Base-by-base conservation (phyloP, 306 rosid genomes). In the Amphicarpaea edgeworthii region DNA sequence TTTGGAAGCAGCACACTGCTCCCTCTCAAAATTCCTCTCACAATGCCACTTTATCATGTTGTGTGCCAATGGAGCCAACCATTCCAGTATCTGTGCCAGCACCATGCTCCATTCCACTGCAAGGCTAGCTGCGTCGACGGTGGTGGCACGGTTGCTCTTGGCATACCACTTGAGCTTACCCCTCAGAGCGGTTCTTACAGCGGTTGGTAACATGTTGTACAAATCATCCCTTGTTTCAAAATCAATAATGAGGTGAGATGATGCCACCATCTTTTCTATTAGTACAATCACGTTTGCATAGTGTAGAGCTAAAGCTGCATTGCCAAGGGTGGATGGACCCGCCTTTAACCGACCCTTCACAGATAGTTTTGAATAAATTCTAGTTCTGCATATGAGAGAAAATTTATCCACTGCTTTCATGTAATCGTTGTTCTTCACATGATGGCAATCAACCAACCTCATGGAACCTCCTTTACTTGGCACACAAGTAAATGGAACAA, bases 11-110 rank as follows among this genome's bases (percentile, higher is more conserved):
- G 59, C 45, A 17, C 63, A 70, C 23, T 77, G 79, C 61, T 89
- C 91, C 88, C 82, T 88, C 89, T 89, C 92, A 19, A 92, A 79
- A 72, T 77, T 87, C 73, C 93, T 82, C 83, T 84, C 96, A 12
- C 88, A 92, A 80, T 95, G 81, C 97, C 97, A 95, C 63, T 72
- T 70, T n/a, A 78, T 62, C 91, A 60, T 92, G 84, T 88, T 89
- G 72, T 85, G 93, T 68, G 99, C 99, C 3, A 92, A 80, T 0
- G 97, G 97, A 11, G 80, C 89, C 65, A 95, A 81, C 99, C 97
- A 88, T 24, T 87, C 93, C 78, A 95, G 68, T 24, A 85, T 89
- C 34, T 76, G 87, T 12, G 32, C 9, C 2, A 88, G 60, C 0
- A 83, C 88, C 43, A 53, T 19, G 1, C 73, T 77, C 93, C 92